Percentiles rank a stretch among this genome's conserved stretches.
Conservation (phyloP, 306 rosid genomes). For the Fragaria vesca region DNA sequence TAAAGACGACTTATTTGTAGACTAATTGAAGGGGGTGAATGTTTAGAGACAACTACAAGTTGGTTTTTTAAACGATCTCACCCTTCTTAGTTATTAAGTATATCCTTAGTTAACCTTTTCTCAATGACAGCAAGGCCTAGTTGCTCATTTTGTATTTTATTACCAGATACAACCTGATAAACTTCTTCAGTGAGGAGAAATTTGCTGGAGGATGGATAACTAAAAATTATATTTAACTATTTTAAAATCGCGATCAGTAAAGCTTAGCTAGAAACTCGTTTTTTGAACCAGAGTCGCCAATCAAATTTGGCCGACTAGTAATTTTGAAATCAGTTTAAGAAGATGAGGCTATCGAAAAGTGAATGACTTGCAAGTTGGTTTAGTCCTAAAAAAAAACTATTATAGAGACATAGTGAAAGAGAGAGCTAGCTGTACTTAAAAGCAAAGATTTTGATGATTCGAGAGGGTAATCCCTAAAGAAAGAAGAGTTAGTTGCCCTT, state of each 20-base stretch:
- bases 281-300: not conserved
- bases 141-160: not conserved
- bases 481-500: slow-evolving; percentile 5
- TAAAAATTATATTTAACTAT: not conserved
- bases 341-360: not conserved
- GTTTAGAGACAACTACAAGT: slow-evolving; percentile 14
- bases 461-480: not conserved
- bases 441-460: slow-evolving; percentile 12
- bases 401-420: not conserved
- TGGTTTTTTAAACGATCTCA: not conserved
- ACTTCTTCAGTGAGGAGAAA: not conserved
- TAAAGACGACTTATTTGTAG: not conserved
- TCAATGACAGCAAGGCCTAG: not conserved
- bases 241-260: not conserved
- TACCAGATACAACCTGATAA: not conserved
- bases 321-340: not conserved
- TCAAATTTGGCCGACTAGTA: not conserved
- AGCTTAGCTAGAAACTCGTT: not conserved
- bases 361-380: not conserved
- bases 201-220: not conserved
- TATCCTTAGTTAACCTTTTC: slow-evolving; percentile 7
- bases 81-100: not conserved
- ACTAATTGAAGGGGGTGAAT: not conserved
- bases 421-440: slow-evolving; percentile 19
- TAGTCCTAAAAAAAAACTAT: not conserved